Conservation (phyloP, 108 stramenopile species). For the Skeletonema menzelii region DNA sequence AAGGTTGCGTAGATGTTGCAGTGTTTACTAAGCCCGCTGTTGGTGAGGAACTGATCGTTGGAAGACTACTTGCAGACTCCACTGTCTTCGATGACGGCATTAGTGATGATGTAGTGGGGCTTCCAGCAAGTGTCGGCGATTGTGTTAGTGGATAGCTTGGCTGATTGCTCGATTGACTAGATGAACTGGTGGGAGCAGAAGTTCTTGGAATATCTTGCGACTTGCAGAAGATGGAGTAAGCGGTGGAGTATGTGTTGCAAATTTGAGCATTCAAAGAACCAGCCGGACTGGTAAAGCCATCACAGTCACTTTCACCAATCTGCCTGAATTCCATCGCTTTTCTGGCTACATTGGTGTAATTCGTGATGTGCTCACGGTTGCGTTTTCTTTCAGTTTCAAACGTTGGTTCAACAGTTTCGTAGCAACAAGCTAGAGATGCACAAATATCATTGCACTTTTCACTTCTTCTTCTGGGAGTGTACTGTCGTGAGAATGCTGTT, state of each 20-base stretch:
- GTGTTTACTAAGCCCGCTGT: not conserved
- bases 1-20: not conserved
- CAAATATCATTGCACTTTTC: slow-evolving; percentile 9
- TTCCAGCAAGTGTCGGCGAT: not conserved
- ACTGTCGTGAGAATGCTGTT: not conserved
- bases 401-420: not conserved
- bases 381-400: slow-evolving; percentile 4
- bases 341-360: not conserved
- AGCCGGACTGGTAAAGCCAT: not conserved
- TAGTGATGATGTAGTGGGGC: not conserved
- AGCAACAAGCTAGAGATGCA: slow-evolving; percentile 16
- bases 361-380: not conserved
- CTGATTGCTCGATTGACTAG: not conserved
- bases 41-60: not conserved
- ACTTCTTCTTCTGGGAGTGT: not conserved
- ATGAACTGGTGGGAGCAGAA: not conserved
- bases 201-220: not conserved
- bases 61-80: not conserved
- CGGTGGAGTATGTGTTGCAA: slow-evolving; percentile 14
- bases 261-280: slow-evolving; percentile 23
- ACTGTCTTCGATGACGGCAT: not conserved
- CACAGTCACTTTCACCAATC: not conserved
- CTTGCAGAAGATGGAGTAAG: slow-evolving; percentile 17
- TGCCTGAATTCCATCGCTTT: not conserved
- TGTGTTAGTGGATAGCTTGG: not conserved